Base-by-base conservation (phyloP, 768 basidiomycete species). In the Suillus bovinus region DNA sequence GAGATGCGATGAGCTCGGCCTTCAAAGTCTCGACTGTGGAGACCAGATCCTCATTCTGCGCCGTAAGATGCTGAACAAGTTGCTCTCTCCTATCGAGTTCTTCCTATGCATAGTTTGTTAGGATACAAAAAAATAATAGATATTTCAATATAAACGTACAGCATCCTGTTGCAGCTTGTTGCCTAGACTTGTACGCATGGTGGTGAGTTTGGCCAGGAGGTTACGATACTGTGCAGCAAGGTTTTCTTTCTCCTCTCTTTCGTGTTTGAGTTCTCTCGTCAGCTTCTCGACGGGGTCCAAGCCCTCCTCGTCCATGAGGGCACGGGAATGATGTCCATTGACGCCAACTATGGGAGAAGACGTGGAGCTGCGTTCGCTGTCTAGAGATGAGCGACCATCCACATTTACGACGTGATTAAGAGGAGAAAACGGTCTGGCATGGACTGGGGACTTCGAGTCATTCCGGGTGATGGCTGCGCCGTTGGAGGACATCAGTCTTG, bases 121-220 rank as follows among this genome's bases (percentile, higher is more conserved):
- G 60, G 29, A 42, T 34, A 24, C 41, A 36, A 39, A 22, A 41
- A 20, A 36, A 46, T 36, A 6, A 52, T 27, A 59, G 17, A 54
- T 36, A 50, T 13, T 41, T 34, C 41, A 29, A 44, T 52, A 24
- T 58, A 5, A 22, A 83, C 88, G 67, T 79, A 99, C 97, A 69
- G 97, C 97, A 76, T 99, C 97, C 74, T 96, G 93, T 74, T 91
- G 88, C 61, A 99, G 81, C 76, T 98, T 98, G 72, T 93, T 96
- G 36, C 96, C 94, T 58, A 99, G 80, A 24, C 93, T 91, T 41
- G 89, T 92, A 27, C 96, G 86, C 96, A 99, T 98, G 38, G 89
- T 85, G 3, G 94, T 95, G 52, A 99, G 80, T 76, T 94, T 98
- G 42, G 87, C 86, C 20, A 99, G 82, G 41, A 99, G 81, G 66